A percentile compares a stretch with the other conserved stretches of the same genome.
phyloP scores from a whole-genome alignment of 805 yeast genomes.

The Wickerhamiella dianesei region DNA sequence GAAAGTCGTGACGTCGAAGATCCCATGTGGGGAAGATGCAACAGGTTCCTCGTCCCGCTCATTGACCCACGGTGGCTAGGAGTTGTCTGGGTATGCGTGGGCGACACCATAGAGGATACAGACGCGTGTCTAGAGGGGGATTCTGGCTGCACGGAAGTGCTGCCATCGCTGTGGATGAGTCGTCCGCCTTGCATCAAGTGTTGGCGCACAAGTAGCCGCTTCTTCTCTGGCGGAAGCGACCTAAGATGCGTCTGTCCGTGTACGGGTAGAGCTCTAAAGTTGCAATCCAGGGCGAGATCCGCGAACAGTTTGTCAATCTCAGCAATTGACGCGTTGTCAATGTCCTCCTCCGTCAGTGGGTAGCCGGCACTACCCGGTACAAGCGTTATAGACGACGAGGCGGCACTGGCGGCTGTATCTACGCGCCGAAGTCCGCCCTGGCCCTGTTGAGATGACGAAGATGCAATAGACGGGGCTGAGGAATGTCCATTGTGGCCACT shows the following conservation, averaged over 20 bases:
- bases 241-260: constrained; percentile 67
- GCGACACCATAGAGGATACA: background rate
- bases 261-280: constrained; percentile 55
- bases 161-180: background rate
- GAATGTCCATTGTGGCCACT: background rate
- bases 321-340: constrained; percentile 15
- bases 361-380: background rate
- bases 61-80: background rate
- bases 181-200: constrained; percentile 53
- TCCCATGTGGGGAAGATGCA: background rate
- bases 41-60: background rate
- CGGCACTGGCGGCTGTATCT: background rate
- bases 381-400: background rate
- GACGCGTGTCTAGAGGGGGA: background rate
- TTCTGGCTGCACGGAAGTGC: background rate
- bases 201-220: constrained; percentile 85
- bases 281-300: constrained; percentile 57
- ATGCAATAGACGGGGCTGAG: background rate
- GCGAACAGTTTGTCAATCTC: constrained; percentile 39
- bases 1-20: background rate
- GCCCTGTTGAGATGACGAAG: background rate
- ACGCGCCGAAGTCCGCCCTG: background rate
- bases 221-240: constrained; percentile 59
- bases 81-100: background rate
- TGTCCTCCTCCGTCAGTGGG: background rate